Percentiles rank a stretch among this genome's conserved stretches.
phyloP scores from a whole-genome alignment of 306 rosid genomes.

The Cicer judaicum region DNA sequence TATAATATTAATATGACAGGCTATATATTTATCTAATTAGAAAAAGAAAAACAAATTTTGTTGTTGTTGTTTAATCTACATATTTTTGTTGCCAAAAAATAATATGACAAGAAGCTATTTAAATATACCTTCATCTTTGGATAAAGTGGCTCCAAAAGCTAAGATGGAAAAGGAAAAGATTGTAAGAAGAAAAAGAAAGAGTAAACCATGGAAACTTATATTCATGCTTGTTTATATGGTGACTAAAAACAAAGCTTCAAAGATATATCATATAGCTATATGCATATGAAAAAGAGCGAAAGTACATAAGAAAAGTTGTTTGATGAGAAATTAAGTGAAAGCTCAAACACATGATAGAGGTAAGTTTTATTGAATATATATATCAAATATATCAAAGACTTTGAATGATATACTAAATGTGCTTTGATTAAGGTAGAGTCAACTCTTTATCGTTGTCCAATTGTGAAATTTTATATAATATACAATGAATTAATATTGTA shows the following conservation, averaged over 20 bases:
- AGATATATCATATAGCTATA: slow-evolving; percentile 2
- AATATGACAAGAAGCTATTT: not conserved
- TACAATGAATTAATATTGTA: not conserved
- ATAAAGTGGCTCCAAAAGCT: slow-evolving; percentile 4
- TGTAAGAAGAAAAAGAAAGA: not conserved
- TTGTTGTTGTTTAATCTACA: too few species aligned
- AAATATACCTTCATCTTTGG: slow-evolving; percentile 35
- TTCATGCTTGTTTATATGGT: slow-evolving; percentile 9
- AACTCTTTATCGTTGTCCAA: not conserved
- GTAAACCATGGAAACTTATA: not conserved
- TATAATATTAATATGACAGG: not conserved
- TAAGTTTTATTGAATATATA: not conserved
- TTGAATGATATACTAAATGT: not conserved
- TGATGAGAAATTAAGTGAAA: not conserved
- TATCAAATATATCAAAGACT: not conserved
- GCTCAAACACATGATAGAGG: not conserved
- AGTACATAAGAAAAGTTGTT: not conserved
- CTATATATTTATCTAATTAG: too few species aligned
- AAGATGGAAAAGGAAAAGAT: not conserved
- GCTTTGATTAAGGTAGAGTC: not conserved
- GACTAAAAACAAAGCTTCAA: not conserved
- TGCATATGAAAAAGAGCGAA: slow-evolving; percentile 6
- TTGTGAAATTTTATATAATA: not conserved
- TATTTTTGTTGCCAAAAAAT: too few species aligned
- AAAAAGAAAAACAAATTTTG: too few species aligned